Evolutionary conservation across 257 asterid species (phyloP), one percentile per base, ranked within the genome.

Genomic region (Oldenlandia corymbosa): DNA sequence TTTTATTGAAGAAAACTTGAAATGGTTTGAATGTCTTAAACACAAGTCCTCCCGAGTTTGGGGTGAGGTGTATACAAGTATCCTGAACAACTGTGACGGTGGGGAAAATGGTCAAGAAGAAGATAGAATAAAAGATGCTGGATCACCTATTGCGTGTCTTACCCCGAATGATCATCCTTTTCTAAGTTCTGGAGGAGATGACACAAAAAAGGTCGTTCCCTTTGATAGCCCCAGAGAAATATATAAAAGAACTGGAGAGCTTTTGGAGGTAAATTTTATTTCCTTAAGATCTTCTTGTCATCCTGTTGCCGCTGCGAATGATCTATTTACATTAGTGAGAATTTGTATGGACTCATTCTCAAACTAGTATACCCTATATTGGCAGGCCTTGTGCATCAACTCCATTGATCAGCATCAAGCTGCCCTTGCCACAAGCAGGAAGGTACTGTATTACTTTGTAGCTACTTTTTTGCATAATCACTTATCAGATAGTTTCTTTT

Each of bases 341-440:
- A 30, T 50, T 61, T 60, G 55, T n/a, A 23, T 61, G 0, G n/a
- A 32, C 45, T 34, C 34, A 47, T 41, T 58, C 66, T 14, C 8
- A 47, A 7, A 46, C 60, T 58, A 17, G 62, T n/a, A 54, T 50
- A n/a, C n/a, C 48, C 60, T 71, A 56, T 54, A 14, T 64, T 69
- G 78, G 70, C 91, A 92, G 99, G 97, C 94, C 69, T 65, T 89
- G 79, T 89, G 99, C 79, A 66, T 89, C 68, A 89, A 89, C 77
- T 84, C 95, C 72, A 67, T 75, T 37, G 82, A 92, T 85, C 89
- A 87, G 76, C 73, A 79, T 73, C 88, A 92, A 77, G 95, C 85
- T 68, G 96, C 91, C 65, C 84, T 92, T 67, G 84, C 99, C 61
- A 89, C 95, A 84, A 89, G 85, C 79, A 76, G 62, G 80, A 92